These are phyloP conservation scores for Phanerochaete sordida DNA, from an alignment of 768 basidiomycete species.

Conservation along the genomic window DNA sequence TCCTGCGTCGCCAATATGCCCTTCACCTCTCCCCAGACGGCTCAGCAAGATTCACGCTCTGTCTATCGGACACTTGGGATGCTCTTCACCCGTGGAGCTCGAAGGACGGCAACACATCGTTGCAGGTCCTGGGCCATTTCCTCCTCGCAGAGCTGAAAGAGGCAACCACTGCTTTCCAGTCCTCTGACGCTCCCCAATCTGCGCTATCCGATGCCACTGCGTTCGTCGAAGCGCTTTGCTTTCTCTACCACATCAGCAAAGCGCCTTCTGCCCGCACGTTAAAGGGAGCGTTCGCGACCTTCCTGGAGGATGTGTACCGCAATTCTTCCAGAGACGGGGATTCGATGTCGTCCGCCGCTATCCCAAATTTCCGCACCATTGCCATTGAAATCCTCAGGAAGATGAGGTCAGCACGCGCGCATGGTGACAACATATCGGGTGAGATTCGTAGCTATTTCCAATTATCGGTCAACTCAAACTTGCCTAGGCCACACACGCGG, in stretches of 20 bases:
- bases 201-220: neutral
- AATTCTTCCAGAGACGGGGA: neutral
- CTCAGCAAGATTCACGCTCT: neutral
- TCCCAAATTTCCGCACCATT: neutral
- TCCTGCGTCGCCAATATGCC: neutral
- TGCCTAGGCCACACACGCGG: too few species aligned
- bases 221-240: neutral
- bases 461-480: too few species aligned
- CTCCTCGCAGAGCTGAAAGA: neutral
- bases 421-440: neutral
- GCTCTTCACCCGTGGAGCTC: neutral
- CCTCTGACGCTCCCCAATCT: neutral
- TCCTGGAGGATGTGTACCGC: neutral
- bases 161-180: neutral
- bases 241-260: constrained; percentile 2
- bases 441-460: neutral
- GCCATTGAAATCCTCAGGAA: neutral
- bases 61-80: neutral
- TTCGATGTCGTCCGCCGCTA: neutral
- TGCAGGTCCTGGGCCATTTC: neutral
- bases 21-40: neutral
- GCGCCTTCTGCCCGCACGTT: neutral
- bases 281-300: neutral
- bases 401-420: neutral
- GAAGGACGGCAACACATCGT: neutral